These are phyloP conservation scores for Trametes pubescens DNA, from an alignment of 1,284 basidiomycete genomes.

Conservation along the genomic window DNA sequence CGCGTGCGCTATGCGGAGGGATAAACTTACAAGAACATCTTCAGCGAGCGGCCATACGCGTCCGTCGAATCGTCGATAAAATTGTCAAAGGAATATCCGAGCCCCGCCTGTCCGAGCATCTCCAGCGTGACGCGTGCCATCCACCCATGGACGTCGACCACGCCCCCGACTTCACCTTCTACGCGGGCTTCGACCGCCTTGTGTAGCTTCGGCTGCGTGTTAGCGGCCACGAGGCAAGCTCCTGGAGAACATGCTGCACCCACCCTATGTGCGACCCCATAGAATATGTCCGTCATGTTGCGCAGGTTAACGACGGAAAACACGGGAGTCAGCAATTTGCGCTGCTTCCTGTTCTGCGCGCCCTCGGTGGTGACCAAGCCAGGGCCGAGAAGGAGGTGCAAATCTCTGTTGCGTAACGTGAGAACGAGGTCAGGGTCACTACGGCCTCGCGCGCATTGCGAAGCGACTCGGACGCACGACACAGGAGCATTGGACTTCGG, in stretches of 20 bases:
- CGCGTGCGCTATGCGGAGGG: not conserved
- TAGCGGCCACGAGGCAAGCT: not conserved
- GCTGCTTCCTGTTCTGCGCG: constrained; percentile 24
- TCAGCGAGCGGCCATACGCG: constrained; percentile 39
- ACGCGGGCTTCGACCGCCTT: constrained; percentile 25
- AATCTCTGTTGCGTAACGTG: not conserved
- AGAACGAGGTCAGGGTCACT: not conserved
- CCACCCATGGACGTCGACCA: constrained; percentile 48
- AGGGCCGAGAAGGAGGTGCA: constrained; percentile 22
- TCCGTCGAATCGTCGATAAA: constrained; percentile 39
- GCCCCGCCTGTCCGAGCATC: constrained; percentile 49
- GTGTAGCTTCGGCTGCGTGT: constrained; percentile 19
- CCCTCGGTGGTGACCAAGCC: constrained; percentile 18
- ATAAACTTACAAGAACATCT: constrained; percentile 32
- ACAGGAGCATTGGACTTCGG: not conserved
- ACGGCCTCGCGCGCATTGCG: too few species aligned
- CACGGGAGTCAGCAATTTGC: constrained; percentile 30
- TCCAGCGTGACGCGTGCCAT: constrained; percentile 49
- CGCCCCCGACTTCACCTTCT: constrained; percentile 10
- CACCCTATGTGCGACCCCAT: constrained; percentile 22
- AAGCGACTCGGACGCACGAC: constrained; percentile 3
- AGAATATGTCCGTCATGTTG: constrained; percentile 24
- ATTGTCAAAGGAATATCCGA: constrained; percentile 50
- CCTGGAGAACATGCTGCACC: too few species aligned
- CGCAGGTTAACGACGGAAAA: constrained; percentile 29